A percentile compares a stretch with the other conserved stretches of the same genome.
Conservation (phyloP, 805 yeast genomes). For the Zygotorulaspora sp. region DNA sequence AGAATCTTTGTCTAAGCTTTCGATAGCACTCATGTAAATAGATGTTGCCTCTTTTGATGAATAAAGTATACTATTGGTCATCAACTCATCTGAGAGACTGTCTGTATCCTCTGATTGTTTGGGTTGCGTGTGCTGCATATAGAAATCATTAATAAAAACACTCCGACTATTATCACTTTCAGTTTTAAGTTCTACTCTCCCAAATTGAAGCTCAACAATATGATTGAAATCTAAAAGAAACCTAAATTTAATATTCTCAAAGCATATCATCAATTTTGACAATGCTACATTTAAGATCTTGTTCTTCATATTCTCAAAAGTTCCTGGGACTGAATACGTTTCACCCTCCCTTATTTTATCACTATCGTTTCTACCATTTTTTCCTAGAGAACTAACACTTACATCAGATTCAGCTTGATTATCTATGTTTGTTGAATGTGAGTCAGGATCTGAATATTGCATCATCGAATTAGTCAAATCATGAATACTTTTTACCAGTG, state of each 20-base stretch:
- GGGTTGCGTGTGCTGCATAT: conserved; percentile 42
- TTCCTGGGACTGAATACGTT: conserved; percentile 14
- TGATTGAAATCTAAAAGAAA: conserved; percentile 45
- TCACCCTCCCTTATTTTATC: conserved; percentile 17
- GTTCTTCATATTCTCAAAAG: conserved; percentile 53
- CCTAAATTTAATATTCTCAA: conserved; percentile 45
- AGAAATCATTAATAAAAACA: conserved; percentile 39
- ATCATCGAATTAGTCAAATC: conserved; percentile 57
- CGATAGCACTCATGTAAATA: conserved; percentile 77
- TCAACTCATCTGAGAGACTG: conserved; percentile 3
- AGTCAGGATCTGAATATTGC: conserved; percentile 33
- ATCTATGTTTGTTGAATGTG: conserved; percentile 16
- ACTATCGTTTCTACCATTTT: conserved; percentile 12
- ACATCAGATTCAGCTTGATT: conserved; percentile 18
- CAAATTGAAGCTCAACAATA: conserved; percentile 32
- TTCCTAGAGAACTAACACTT: conserved; percentile 8
- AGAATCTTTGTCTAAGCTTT: conserved; percentile 39
- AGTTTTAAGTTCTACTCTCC: conserved; percentile 36
- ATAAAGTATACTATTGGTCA: conserved; percentile 56
- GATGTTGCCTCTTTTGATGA: conserved; percentile 67
- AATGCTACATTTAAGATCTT: conserved; percentile 65
- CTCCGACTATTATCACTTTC: conserved; percentile 43
- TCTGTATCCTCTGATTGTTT: neutral
- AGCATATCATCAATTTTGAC: conserved; percentile 51
- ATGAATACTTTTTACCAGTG: conserved; percentile 67